Conservation (phyloP, 1,284 basidiomycete genomes). For the Grifola frondosa region DNA sequence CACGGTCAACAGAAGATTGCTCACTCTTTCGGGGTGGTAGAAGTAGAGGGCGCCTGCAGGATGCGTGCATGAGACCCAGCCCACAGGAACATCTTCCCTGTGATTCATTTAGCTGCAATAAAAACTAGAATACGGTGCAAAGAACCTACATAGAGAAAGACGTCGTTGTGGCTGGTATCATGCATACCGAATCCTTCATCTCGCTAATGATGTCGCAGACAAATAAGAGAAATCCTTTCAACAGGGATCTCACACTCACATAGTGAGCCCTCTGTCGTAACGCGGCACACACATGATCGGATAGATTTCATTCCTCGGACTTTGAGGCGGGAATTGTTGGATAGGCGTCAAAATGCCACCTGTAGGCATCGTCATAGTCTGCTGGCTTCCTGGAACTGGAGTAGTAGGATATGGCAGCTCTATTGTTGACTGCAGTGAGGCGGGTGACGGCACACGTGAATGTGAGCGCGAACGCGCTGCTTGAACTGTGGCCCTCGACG, state of each 20-base stretch:
- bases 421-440: background rate
- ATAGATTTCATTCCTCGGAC: constrained; percentile 12
- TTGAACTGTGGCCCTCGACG: constrained; percentile 9
- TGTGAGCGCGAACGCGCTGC: constrained; percentile 13
- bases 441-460: constrained; percentile 12
- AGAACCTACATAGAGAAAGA: constrained; percentile 13
- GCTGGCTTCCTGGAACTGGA: background rate
- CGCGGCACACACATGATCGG: constrained; percentile 15
- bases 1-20: background rate
- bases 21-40: constrained; percentile 20
- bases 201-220: background rate
- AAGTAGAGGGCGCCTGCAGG: constrained; percentile 32
- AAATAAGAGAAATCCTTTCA: background rate
- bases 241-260: constrained; percentile 6
- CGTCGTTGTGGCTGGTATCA: constrained; percentile 14
- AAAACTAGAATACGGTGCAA: background rate
- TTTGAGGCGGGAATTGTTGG: background rate
- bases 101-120: background rate
- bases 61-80: constrained; percentile 25
- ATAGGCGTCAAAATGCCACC: constrained; percentile 1
- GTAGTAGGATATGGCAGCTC: constrained; percentile 2
- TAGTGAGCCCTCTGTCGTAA: constrained; percentile 17
- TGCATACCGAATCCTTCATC: constrained; percentile 3
- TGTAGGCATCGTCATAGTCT: constrained; percentile 9
- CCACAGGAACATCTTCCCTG: constrained; percentile 19